Base-by-base conservation (phyloP, 208 protist species). In the Crithidia expoeki region DNA sequence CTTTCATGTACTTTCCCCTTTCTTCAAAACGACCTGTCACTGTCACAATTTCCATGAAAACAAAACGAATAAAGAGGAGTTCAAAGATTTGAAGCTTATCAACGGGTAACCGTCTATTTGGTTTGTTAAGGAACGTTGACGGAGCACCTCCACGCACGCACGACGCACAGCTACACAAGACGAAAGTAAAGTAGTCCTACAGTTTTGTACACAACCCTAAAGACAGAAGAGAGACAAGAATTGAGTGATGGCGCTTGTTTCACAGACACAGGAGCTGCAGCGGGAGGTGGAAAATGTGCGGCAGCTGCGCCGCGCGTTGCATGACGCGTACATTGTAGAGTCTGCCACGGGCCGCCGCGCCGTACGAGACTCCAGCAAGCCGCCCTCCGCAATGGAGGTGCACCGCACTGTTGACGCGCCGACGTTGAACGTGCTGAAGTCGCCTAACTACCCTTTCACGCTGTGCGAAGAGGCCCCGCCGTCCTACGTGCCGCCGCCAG, bases 381-480 rank as follows among this genome's bases (percentile, higher is more conserved):
- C 68, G 11, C 56, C 61, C n/a, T 6, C 34, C 17, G 60, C 55
- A 2, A 76, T 77, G n/a, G 75, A 80, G n/a, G 44, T 58, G 27
- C 72, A 77, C 52, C 87, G 90, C 49, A 95, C 85, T 2, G 73
- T 95, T 16, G 90, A 95, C 51, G 80, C 66, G 19, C 85, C 81
- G 10, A 85, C 82, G 19, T 61, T 95, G 46, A 66, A 36, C 27
- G 50, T 89, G 25, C 82, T 95, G 33, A 90, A 90, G 76, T 84
- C 80, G 9, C 70, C 84, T 12, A 92, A 87, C 77, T 95, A 92
- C 69, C 90, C 90, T 25, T 95, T 94, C 52, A 74, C 80, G 33
- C 52, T 95, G 2, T 95, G 90, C 61, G 90, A 93, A 33, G 88
- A 90, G 60, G 90, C 90, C 10, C 90, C 90, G 23, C 72, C 84